Evolutionary conservation across 2,329 filamentous ascomycete species (phyloP).

Genomic region (Exophiala bonariae): DNA sequence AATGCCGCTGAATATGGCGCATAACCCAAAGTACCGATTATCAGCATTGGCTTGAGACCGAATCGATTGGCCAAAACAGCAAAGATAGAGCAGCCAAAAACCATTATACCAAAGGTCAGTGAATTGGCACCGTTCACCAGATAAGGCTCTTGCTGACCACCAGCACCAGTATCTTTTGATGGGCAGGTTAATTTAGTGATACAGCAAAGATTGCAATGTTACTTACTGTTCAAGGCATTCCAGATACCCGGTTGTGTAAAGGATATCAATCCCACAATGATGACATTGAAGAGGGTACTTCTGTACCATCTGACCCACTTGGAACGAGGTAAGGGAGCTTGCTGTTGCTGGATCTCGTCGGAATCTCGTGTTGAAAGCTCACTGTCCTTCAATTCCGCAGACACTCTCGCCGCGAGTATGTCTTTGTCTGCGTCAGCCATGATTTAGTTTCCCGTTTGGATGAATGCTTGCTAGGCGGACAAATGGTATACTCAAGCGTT

Average conservation of each 20-base stretch:
- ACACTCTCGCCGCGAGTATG: background rate
- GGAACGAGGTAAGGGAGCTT: background rate
- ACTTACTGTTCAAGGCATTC: constrained; percentile 45
- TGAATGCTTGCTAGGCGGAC: too few relatives aligned
- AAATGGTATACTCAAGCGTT: too few relatives aligned
- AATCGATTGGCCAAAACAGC: constrained; percentile 41
- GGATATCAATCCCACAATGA: constrained; percentile 43
- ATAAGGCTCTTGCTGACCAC: constrained; percentile 36
- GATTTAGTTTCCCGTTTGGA: background rate
- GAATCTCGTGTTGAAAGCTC: background rate
- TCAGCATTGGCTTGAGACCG: constrained; percentile 39
- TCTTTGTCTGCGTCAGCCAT: constrained; percentile 3
- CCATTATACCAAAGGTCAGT: constrained; percentile 49
- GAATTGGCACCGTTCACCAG: constrained; percentile 45
- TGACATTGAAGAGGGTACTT: constrained; percentile 48
- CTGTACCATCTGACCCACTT: constrained; percentile 37
- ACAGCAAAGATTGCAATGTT: background rate
- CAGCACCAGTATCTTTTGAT: constrained; percentile 33
- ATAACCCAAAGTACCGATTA: constrained; percentile 46
- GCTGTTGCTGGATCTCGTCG: background rate
- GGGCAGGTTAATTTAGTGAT: background rate
- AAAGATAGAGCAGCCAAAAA: constrained; percentile 44
- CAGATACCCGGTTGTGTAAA: constrained; percentile 50
- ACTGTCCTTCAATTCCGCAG: background rate
- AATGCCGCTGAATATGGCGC: constrained; percentile 44